phyloP scores from a whole-genome alignment of 768 basidiomycete genomes.

The Gloeophyllum trabeum region DNA sequence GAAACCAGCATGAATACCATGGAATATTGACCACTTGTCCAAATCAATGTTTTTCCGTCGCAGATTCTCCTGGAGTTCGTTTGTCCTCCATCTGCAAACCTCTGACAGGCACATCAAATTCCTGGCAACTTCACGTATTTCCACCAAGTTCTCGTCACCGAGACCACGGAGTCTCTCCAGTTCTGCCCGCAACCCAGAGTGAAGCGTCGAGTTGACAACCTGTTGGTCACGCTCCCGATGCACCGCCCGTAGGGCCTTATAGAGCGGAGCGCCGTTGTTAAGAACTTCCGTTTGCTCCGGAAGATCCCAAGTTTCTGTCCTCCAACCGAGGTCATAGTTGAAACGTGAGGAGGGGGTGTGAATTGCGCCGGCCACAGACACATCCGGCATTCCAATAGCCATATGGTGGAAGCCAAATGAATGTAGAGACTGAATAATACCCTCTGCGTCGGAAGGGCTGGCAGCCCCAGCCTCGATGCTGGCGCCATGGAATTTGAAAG shows the following conservation, averaged over 20 bases:
- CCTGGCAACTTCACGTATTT: slow-evolving; percentile 56
- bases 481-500: slow-evolving; percentile 85
- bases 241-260: slow-evolving; percentile 70
- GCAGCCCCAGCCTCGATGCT: slow-evolving; percentile 51
- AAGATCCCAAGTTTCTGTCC: slow-evolving; percentile 92
- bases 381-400: too few relatives aligned
- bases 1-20: slow-evolving; percentile 40
- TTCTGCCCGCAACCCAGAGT: slow-evolving; percentile 43
- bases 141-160: slow-evolving; percentile 70
- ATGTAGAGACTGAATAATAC: slow-evolving; percentile 73
- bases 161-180: slow-evolving; percentile 51
- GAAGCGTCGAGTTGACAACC: slow-evolving; percentile 36
- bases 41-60: slow-evolving; percentile 20
- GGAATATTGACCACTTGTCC: slow-evolving; percentile 30
- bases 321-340: slow-evolving; percentile 82
- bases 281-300: slow-evolving; percentile 43
- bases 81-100: slow-evolving; percentile 49
- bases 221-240: slow-evolving; percentile 60
- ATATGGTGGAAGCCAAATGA: slow-evolving; percentile 84
- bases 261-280: slow-evolving; percentile 50
- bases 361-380: slow-evolving; percentile 36
- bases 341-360: slow-evolving; percentile 30
- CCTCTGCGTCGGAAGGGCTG: slow-evolving; percentile 36
- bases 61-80: slow-evolving; percentile 21
- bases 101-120: slow-evolving; percentile 79